Percentiles rank a stretch among this genome's conserved stretches.
phyloP scores from a whole-genome alignment of 352 stramenopile species.

The Phytophthora pseudosyringae region DNA sequence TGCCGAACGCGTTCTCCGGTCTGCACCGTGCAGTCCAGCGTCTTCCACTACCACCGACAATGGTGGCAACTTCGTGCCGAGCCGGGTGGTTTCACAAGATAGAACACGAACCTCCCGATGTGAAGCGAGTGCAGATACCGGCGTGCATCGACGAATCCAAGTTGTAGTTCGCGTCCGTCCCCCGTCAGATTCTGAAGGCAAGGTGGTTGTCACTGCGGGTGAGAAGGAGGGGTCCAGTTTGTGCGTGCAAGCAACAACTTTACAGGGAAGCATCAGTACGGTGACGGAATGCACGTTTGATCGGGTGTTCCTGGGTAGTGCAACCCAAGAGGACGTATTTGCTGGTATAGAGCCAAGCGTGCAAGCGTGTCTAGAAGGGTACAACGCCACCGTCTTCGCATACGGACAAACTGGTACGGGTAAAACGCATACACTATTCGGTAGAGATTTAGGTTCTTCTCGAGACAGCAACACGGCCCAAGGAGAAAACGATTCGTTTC shows the following conservation, averaged over 20 bases:
- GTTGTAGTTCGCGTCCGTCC: constrained; percentile 81
- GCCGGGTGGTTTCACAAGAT: background rate
- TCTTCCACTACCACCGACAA: background rate
- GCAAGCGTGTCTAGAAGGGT: constrained; percentile 72
- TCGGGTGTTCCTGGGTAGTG: constrained; percentile 62
- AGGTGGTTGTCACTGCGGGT: constrained; percentile 41
- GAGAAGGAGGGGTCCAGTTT: constrained; percentile 34
- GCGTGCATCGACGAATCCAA: constrained; percentile 47
- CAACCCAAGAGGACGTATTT: constrained; percentile 87
- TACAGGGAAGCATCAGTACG: constrained; percentile 33
- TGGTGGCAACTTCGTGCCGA: background rate
- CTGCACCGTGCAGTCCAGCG: background rate
- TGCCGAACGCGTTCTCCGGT: background rate
- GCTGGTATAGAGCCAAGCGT: constrained; percentile 67
- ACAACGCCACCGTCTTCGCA: constrained; percentile 92
- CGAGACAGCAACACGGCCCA: background rate
- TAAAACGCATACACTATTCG: constrained; percentile 94
- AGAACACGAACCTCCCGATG: constrained; percentile 2
- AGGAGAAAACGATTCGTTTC: constrained; percentile 9
- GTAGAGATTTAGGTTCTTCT: constrained; percentile 41
- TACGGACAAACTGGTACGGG: constrained; percentile 93
- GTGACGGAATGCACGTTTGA: constrained; percentile 80
- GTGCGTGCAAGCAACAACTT: constrained; percentile 30
- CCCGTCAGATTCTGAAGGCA: constrained; percentile 21
- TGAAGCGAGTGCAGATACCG: background rate